Conservation (phyloP, 306 rosid genomes). For the Cicer cuneatum region DNA sequence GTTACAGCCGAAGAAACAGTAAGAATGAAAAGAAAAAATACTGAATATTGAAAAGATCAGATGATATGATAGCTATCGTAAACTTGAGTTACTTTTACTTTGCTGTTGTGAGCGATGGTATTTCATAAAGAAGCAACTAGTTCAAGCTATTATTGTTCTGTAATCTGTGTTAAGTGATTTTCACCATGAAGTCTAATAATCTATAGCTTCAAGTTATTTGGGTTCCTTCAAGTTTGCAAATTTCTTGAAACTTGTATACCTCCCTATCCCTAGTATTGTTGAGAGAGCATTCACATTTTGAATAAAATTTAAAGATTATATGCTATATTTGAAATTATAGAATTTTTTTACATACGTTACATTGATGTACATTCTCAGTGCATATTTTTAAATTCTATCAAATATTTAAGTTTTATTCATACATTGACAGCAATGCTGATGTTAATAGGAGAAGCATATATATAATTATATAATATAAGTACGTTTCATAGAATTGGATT, state of each 20-base stretch:
- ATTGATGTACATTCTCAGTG: neutral
- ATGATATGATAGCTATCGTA: neutral
- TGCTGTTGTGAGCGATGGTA: neutral
- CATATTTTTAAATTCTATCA: neutral
- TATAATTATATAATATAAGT: neutral
- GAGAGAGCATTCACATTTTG: neutral
- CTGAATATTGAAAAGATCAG: neutral
- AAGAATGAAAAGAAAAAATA: neutral
- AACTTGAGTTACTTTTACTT: slow-evolving; percentile 5
- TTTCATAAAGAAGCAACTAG: slow-evolving; percentile 18
- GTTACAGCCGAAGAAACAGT: neutral
- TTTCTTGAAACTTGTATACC: neutral
- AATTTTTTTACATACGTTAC: neutral
- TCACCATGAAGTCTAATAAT: neutral
- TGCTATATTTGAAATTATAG: neutral
- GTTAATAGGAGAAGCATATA: neutral
- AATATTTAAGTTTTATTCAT: slow-evolving; percentile 7
- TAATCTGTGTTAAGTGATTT: slow-evolving; percentile 6
- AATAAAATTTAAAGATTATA: neutral
- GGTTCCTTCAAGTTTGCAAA: slow-evolving; percentile 10
- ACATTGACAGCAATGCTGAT: slow-evolving; percentile 6
- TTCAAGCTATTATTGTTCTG: neutral
- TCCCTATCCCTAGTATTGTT: neutral
- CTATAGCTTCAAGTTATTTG: neutral
- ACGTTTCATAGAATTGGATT: too few species aligned